Conservation (phyloP, 2,329 filamentous ascomycete genomes). For the Fusarium redolens region DNA sequence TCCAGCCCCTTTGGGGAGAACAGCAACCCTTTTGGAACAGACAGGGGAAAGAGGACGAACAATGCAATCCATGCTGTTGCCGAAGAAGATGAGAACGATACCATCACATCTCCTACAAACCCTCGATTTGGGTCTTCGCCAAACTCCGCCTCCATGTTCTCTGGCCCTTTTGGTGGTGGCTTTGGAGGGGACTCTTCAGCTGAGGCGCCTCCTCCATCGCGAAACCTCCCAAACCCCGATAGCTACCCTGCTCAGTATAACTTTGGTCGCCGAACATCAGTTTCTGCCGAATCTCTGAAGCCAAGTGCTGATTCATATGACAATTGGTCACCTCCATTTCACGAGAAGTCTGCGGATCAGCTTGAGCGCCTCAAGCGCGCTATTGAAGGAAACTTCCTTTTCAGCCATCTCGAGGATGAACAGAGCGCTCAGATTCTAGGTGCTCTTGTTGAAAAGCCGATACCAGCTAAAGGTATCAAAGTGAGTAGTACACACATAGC, state of each 20-base stretch:
- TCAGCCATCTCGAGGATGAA: conserved; percentile 94
- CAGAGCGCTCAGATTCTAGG: conserved; percentile 88
- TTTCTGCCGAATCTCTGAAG: conserved; percentile 96
- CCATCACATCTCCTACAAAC: conserved; percentile 79
- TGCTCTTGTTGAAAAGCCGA: conserved; percentile 92
- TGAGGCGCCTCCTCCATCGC: conserved; percentile 59
- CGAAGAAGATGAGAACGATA: conserved; percentile 86
- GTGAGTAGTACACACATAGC: conserved; percentile 50
- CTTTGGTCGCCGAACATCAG: conserved; percentile 90
- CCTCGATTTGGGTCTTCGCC: conserved; percentile 63
- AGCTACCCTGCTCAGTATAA: conserved; percentile 94
- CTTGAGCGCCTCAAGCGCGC: conserved; percentile 80
- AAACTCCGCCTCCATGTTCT: conserved; percentile 54
- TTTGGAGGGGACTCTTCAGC: conserved; percentile 59
- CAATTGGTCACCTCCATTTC: conserved; percentile 89
- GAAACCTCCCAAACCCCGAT: conserved; percentile 67
- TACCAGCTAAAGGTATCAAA: conserved; percentile 88
- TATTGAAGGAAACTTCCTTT: conserved; percentile 91
- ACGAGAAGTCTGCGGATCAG: conserved; percentile 86
- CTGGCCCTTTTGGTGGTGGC: conserved; percentile 61
- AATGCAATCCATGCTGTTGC: conserved; percentile 67
- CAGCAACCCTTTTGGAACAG: conserved; percentile 50
- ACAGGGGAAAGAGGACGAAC: conserved; percentile 34
- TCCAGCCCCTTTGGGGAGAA: conserved; percentile 76
- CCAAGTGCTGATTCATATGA: conserved; percentile 85